Evolutionary conservation across 2,329 filamentous ascomycete genomes (phyloP), one percentile per base, ranked within the genome.

Genomic region (Pseudocercospora ulei): DNA sequence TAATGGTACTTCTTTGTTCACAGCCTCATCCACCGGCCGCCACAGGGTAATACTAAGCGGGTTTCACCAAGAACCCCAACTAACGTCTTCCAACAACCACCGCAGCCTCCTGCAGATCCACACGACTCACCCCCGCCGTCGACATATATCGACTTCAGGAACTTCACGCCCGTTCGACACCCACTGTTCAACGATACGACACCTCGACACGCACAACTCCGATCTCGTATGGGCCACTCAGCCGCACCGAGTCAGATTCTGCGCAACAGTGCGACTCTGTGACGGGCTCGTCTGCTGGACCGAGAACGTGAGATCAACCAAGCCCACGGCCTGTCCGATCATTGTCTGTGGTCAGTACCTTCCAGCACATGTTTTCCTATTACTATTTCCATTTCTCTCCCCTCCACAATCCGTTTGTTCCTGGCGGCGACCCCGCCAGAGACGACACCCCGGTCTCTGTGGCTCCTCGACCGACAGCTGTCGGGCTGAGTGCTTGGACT

Each of bases 1-100:
- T 33, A 39, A 46, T 31, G 43, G 43, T 42, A 39, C 43, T 44
- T 50, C 48, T 50, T 50, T 50, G 48, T 50, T 43, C 43, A 45
- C 46, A 45, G 46, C 43, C 46, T 38, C 46, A 45, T 38, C 41
- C 39, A 37, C 43, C 22, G 34, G 30, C 36, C 35, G 47, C 44
- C 46, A 47, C 46, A 43, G 41, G 46, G 48, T 45, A 43, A 43
- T 46, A 39, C 39, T 49, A 48, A 30, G 36, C 43, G 41, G 46
- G 48, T 48, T 43, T 38, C 48, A 50, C 48, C 41, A 46, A 43
- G 28, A 39, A 29, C 23, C 36, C 41, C 41, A 36, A 44, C 43
- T 48, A 41, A 47, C 35, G 46, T 43, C 31, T 27, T 45, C 43
- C 27, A 44, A 38, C 42, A 39, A 38, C 33, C 35, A 41, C 43